Conservation (phyloP, 495 filamentous ascomycete genomes). For the Hyphodiscus hymeniophilus region DNA sequence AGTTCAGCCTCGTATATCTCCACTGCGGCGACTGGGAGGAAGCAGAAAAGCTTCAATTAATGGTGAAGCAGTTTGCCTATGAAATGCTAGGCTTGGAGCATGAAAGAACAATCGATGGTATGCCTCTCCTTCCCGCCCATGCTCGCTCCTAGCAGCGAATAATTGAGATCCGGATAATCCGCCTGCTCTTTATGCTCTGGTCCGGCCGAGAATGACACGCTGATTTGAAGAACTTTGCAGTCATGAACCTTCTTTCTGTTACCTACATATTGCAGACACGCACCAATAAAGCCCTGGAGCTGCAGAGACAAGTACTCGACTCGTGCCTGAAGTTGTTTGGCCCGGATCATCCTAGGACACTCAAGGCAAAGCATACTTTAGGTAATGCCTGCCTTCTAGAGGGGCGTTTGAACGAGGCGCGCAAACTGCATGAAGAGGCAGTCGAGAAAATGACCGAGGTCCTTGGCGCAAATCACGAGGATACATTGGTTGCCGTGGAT, state of each 20-base stretch:
- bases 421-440: slow-evolving; percentile 2
- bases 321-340: slow-evolving; percentile 16
- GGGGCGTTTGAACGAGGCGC: neutral
- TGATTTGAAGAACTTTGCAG: too few relatives aligned
- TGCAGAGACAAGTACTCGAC: slow-evolving; percentile 17
- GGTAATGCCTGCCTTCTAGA: neutral
- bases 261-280: too few relatives aligned
- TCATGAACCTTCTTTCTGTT: too few relatives aligned
- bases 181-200: too few relatives aligned
- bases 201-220: too few relatives aligned
- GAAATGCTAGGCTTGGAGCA: slow-evolving; percentile 1
- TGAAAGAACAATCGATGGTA: neutral
- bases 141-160: too few relatives aligned
- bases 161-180: too few relatives aligned
- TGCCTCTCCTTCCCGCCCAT: too few relatives aligned
- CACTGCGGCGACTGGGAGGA: slow-evolving; percentile 1
- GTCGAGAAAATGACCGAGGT: slow-evolving; percentile 1
- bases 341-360: neutral
- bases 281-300: slow-evolving; percentile 1
- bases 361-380: too few relatives aligned
- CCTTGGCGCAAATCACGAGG: neutral
- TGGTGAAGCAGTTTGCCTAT: neutral
- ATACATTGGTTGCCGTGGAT: slow-evolving; percentile 2
- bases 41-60: neutral
- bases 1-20: slow-evolving; percentile 4